Evolutionary conservation across 176 grass and related monocot species (phyloP).

Genomic region (Musa beccarii): DNA sequence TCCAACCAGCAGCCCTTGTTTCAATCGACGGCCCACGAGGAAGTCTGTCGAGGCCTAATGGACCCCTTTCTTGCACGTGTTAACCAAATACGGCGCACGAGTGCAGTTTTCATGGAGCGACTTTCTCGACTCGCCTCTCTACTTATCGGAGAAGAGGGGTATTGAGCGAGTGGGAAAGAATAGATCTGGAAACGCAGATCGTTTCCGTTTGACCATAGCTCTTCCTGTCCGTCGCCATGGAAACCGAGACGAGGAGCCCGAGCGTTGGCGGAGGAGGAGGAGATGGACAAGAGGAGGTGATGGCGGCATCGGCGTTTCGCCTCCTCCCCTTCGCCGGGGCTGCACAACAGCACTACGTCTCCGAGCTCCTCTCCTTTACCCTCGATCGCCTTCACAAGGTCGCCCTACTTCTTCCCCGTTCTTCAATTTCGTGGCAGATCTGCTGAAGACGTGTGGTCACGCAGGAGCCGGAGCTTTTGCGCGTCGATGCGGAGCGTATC

Average conservation of each 20-base stretch:
- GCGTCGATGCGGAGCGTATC: conserved; percentile 94
- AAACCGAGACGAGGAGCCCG: neutral
- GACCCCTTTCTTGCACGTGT: too few relatives aligned
- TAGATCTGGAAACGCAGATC: neutral
- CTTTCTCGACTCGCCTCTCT: neutral
- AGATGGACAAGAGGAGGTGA: neutral
- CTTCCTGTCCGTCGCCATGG: neutral
- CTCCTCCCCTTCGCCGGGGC: conserved; percentile 45
- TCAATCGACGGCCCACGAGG: too few relatives aligned
- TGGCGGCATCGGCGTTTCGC: conserved; percentile 17
- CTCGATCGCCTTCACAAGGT: conserved; percentile 99
- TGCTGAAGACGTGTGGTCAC: conserved; percentile 1
- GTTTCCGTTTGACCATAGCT: neutral
- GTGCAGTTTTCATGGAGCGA: neutral
- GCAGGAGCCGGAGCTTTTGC: conserved; percentile 94
- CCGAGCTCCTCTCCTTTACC: conserved; percentile 99
- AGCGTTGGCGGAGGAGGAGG: neutral
- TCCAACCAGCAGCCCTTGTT: too few relatives aligned
- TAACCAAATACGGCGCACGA: too few relatives aligned
- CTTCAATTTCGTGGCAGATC: conserved; percentile 7
- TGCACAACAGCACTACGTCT: conserved; percentile 83
- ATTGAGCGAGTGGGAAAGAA: neutral
- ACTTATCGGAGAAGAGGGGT: neutral
- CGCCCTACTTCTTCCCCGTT: neutral
- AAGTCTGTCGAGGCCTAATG: too few relatives aligned